Evolutionary conservation across 1,284 basidiomycete species (phyloP), one percentile per base, ranked within the genome.

Genomic region (Mycena sp.): DNA sequence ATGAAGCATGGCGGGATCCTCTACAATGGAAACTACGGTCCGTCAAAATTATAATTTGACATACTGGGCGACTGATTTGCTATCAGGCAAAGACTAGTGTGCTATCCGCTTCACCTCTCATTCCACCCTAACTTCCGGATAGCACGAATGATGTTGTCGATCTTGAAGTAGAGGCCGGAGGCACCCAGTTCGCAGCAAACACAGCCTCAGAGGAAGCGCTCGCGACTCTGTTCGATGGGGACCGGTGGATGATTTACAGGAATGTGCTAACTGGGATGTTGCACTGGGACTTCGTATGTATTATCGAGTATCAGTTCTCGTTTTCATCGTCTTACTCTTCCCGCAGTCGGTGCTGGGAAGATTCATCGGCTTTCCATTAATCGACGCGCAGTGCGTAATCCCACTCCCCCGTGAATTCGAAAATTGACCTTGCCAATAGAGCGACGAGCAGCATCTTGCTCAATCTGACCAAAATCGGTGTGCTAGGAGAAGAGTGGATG

Each of bases 251-350:
- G 88, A 85, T 90, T 49, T 87, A 83, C 66, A 77, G 78, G 10
- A 89, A 90, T 70, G 72, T 78, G 6, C 57, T 81, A 32, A 88
- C 88, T 2, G 75, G 79, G 7, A 80, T 84, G n/a, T 71, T 87
- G 46, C 87, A 90, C 69, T 91, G 87, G 86, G 88, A 91, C 67
- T 86, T 88, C 67, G 87, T 89, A 65, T 70, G 86, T 75, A 6
- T 7, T 12, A 25, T 12, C n/a, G n/a, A n/a, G 14, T 7, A 30
- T 17, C 10, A 41, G 23, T 11, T 19, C 35, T n/a, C 4, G 26
- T 7, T 25, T 6, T 25, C 41, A 12, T 54, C 19, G 19, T 14
- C 44, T 59, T 14, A 59, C n/a, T 14, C 37, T 58, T 7, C 26
- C 35, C 37, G 14, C 52, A 88, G 86, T 89, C 87, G 66, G 83